phyloP scores from a whole-genome alignment of 208 protist genomes.

The Leishmania aethiopica region DNA sequence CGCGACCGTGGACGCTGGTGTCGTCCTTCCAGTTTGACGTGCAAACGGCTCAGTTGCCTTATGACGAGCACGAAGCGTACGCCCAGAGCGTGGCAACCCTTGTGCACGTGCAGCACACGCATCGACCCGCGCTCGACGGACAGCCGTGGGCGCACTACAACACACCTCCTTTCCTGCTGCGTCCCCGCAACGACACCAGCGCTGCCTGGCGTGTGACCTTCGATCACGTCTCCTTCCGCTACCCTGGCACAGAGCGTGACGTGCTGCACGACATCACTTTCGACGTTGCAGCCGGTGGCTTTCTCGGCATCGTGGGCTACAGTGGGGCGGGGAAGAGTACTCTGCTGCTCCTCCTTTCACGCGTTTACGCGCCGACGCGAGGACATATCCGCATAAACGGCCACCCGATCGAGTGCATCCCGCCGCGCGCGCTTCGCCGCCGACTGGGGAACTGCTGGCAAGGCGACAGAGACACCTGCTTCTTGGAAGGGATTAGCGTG shows the following conservation, averaged over 20 bases:
- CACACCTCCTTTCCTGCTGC: constrained; percentile 3
- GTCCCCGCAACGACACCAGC: neutral
- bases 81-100: constrained; percentile 15
- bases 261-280: constrained; percentile 65
- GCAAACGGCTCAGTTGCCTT: constrained; percentile 16
- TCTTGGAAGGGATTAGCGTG: constrained; percentile 57
- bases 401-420: constrained; percentile 43
- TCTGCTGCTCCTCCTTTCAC: constrained; percentile 57
- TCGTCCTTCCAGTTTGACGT: constrained; percentile 31
- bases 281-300: constrained; percentile 38
- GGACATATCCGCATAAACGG: constrained; percentile 69
- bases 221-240: constrained; percentile 66
- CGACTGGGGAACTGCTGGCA: constrained; percentile 73
- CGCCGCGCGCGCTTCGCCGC: constrained; percentile 55
- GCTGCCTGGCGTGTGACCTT: constrained; percentile 63
- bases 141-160: neutral
- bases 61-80: constrained; percentile 21
- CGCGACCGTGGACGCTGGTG: constrained; percentile 4
- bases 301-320: constrained; percentile 69
- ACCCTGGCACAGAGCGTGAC: constrained; percentile 40
- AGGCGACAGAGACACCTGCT: constrained; percentile 38
- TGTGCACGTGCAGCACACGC: constrained; percentile 10
- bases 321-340: constrained; percentile 83
- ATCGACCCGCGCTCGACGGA: constrained; percentile 12
- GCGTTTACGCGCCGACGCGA: constrained; percentile 50